Evolutionary conservation across 345 rosid genomes (phyloP).

Genomic region (Laguncularia racemosa): DNA sequence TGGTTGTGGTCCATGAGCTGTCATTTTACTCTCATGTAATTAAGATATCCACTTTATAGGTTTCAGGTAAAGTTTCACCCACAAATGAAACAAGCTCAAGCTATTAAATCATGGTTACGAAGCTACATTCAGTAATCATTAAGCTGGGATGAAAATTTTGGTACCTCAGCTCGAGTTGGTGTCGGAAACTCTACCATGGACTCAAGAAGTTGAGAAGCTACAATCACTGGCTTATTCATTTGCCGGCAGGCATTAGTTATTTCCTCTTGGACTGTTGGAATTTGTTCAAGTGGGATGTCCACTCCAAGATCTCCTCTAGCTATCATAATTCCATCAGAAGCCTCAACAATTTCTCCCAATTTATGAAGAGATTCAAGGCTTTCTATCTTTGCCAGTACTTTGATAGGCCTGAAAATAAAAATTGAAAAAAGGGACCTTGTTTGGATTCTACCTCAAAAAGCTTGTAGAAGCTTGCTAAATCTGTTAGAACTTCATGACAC

Average conservation of each 20-base stretch:
- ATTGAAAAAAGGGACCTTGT: background rate
- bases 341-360: constrained; percentile 48
- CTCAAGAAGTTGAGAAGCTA: constrained; percentile 75
- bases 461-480: too few relatives aligned
- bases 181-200: constrained; percentile 77
- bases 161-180: constrained; percentile 77
- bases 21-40: too few relatives aligned
- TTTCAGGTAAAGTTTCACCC: too few relatives aligned
- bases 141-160: too few relatives aligned
- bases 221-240: constrained; percentile 65
- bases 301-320: constrained; percentile 82
- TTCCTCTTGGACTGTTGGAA: constrained; percentile 56
- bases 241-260: constrained; percentile 43
- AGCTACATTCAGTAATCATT: too few relatives aligned
- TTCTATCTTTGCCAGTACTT: constrained; percentile 68
- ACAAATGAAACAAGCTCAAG: too few relatives aligned
- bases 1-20: too few relatives aligned
- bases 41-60: too few relatives aligned
- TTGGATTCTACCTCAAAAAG: background rate
- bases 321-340: constrained; percentile 71
- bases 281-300: constrained; percentile 66
- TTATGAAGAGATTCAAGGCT: constrained; percentile 56
- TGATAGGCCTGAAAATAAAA: constrained; percentile 29
- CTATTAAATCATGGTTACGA: too few relatives aligned
- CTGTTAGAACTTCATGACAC: too few relatives aligned